Conservation (phyloP, 2,329 filamentous ascomycete genomes). For the Alternaria sp. region DNA sequence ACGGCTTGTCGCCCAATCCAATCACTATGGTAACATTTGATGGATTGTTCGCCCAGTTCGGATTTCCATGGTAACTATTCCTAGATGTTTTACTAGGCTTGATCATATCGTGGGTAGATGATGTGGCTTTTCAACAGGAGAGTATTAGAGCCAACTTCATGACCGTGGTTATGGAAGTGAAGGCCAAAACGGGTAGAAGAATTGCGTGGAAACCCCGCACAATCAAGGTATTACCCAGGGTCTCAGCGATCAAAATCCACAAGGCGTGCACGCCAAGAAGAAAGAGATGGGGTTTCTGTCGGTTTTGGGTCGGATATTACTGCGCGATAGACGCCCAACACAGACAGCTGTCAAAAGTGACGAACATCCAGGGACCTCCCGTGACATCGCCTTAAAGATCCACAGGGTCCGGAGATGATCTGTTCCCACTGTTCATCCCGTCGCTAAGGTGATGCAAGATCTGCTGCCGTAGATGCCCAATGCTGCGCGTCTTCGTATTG, state of each 20-base stretch:
- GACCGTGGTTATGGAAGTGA: neutral
- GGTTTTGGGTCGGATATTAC: neutral
- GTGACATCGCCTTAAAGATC: neutral
- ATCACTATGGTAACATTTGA: conserved; percentile 12
- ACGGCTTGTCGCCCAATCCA: conserved; percentile 3
- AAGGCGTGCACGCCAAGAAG: neutral
- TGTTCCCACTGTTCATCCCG: conserved; percentile 7
- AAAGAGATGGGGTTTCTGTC: neutral
- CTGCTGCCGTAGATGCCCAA: conserved; percentile 14
- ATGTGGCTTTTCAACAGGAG: conserved; percentile 4
- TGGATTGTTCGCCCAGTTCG: conserved; percentile 2
- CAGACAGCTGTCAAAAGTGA: conserved; percentile 1
- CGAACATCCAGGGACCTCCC: neutral
- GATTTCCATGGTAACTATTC: conserved; percentile 4
- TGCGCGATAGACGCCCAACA: neutral
- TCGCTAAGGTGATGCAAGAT: conserved; percentile 9
- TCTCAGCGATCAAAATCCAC: neutral
- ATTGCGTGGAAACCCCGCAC: neutral
- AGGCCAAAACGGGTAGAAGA: neutral
- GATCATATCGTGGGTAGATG: neutral
- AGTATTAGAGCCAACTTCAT: neutral
- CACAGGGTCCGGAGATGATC: conserved; percentile 13
- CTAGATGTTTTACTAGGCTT: conserved; percentile 5
- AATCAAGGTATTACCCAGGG: neutral
- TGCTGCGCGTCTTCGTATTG: conserved; percentile 11